A percentile compares a stretch with the other conserved stretches of the same genome.
Conservation (phyloP, 2,329 filamentous ascomycete genomes). For the Monilinia vaccinii-corymbosi region DNA sequence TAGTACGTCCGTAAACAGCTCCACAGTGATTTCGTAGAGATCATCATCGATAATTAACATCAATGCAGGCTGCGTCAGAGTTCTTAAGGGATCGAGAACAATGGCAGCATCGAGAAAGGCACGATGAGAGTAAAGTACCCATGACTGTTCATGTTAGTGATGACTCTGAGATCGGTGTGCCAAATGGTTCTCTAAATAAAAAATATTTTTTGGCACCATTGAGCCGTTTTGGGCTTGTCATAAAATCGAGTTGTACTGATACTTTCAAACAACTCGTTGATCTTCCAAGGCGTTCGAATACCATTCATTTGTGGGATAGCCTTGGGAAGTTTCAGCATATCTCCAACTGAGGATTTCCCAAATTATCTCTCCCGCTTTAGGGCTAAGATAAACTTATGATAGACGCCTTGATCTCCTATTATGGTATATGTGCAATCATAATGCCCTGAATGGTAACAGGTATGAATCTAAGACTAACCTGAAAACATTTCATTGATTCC, state of each 20-base stretch:
- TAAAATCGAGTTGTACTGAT: neutral
- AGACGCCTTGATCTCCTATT: neutral
- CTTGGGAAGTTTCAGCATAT: neutral
- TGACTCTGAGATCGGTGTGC: neutral
- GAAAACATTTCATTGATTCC: constrained; percentile 52
- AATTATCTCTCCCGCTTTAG: neutral
- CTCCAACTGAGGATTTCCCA: neutral
- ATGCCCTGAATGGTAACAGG: neutral
- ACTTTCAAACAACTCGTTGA: neutral
- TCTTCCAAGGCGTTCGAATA: neutral
- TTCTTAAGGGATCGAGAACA: constrained; percentile 49
- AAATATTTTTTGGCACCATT: neutral
- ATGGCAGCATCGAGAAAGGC: constrained; percentile 48
- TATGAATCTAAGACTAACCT: constrained; percentile 35
- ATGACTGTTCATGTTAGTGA: constrained; percentile 42
- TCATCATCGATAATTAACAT: constrained; percentile 49
- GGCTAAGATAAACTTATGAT: neutral
- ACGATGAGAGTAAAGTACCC: constrained; percentile 65
- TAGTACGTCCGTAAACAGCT: constrained; percentile 56
- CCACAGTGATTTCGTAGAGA: constrained; percentile 50
- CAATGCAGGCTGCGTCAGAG: constrained; percentile 51
- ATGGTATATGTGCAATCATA: neutral
- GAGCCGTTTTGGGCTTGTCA: neutral
- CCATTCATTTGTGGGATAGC: neutral
- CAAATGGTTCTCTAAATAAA: neutral